These are phyloP conservation scores for Ascochyta fabae DNA, from an alignment of 2,329 filamentous ascomycete species.

Conservation along the genomic window DNA sequence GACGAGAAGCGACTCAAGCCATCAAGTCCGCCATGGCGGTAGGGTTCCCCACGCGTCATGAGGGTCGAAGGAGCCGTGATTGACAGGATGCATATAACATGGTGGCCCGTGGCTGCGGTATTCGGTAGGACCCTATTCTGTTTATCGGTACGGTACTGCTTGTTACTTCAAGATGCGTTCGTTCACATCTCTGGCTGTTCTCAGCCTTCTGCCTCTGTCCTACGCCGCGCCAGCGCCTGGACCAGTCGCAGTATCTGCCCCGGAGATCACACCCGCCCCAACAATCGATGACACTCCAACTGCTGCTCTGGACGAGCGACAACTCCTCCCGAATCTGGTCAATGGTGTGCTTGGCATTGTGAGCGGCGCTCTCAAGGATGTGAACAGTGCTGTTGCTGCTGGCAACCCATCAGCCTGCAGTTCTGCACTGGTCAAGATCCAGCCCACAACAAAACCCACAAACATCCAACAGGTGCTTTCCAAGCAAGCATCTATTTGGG, in stretches of 20 bases:
- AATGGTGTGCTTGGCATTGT: slow-evolving; percentile 16
- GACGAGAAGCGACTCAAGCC: background rate
- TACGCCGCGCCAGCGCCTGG: slow-evolving; percentile 17
- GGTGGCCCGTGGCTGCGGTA: background rate
- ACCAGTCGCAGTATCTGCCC: slow-evolving; percentile 1
- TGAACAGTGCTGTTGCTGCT: slow-evolving; percentile 23
- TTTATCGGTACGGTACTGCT: background rate
- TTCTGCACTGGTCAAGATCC: slow-evolving; percentile 22
- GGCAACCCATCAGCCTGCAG: slow-evolving; percentile 18
- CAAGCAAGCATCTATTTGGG: slow-evolving; percentile 24
- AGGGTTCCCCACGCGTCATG: slow-evolving; percentile 2
- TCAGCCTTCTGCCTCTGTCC: slow-evolving; percentile 19
- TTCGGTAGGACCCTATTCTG: background rate
- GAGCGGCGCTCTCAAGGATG: slow-evolving; percentile 15
- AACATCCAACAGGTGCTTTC: slow-evolving; percentile 20
- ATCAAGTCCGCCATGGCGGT: background rate
- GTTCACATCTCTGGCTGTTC: slow-evolving; percentile 13
- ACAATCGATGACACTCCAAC: slow-evolving; percentile 2
- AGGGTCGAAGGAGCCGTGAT: background rate
- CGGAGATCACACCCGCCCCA: slow-evolving; percentile 11
- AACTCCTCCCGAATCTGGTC: slow-evolving; percentile 18
- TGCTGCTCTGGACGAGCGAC: slow-evolving; percentile 20
- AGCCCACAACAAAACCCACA: slow-evolving; percentile 24
- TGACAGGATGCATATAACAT: background rate
- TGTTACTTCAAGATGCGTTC: slow-evolving; percentile 17